Conservation (phyloP, 768 basidiomycete species). For the Tricholoma matsutake region DNA sequence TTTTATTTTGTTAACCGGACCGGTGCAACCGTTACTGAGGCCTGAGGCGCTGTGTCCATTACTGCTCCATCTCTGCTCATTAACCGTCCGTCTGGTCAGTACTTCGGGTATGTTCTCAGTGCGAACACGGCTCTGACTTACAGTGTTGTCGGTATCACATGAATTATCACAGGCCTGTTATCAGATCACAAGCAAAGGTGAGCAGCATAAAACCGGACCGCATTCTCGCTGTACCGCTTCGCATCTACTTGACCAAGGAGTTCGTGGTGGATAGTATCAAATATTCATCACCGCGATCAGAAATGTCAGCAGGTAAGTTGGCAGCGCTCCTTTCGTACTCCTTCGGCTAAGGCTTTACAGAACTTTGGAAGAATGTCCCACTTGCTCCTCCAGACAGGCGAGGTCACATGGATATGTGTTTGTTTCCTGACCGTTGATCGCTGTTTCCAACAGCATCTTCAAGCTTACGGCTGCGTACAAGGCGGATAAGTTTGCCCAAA, state of each 20-base stretch:
- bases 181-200: no score
- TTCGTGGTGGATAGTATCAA: constrained; percentile 46
- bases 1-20: background rate
- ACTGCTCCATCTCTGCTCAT: no score
- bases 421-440: background rate
- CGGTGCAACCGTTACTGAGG: background rate
- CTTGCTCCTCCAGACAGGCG: constrained; percentile 87
- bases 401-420: constrained; percentile 8
- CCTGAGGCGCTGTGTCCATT: no score
- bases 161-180: background rate
- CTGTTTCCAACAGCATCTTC: constrained; percentile 62
- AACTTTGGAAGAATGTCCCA: constrained; percentile 72
- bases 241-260: constrained; percentile 1
- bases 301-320: constrained; percentile 56
- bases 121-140: background rate
- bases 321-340: background rate
- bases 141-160: constrained; percentile 6
- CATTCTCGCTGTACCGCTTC: background rate
- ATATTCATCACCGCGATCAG: constrained; percentile 43
- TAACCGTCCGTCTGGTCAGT: background rate
- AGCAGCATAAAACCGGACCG: no score
- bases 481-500: constrained; percentile 66
- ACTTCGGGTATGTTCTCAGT: background rate
- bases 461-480: constrained; percentile 89
- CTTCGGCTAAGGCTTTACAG: constrained; percentile 34